These are phyloP conservation scores for Solanum bulbocastanum DNA, from an alignment of 257 asterid genomes.

Conservation along the genomic window DNA sequence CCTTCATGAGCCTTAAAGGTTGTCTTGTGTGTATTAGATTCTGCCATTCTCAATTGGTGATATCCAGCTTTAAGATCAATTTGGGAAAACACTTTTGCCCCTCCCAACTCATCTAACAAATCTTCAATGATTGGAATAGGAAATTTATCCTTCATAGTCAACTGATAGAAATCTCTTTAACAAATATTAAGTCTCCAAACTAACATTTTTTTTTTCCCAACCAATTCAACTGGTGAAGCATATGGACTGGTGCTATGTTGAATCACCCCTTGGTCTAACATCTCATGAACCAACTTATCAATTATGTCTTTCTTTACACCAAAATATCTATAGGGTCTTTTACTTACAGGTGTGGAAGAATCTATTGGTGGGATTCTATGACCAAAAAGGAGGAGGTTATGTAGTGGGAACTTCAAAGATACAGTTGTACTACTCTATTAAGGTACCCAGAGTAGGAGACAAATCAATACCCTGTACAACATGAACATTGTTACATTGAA, in stretches of 20 bases:
- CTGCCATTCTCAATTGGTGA: too few relatives aligned
- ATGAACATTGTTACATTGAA: background rate
- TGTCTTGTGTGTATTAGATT: too few relatives aligned
- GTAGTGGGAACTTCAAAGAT: background rate
- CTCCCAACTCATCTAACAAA: too few relatives aligned
- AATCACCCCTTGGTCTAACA: background rate
- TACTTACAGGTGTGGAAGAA: background rate
- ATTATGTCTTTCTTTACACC: background rate
- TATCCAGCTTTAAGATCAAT: too few relatives aligned
- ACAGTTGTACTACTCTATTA: background rate
- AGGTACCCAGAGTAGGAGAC: background rate
- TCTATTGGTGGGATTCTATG: background rate
- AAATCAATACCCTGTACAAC: too few relatives aligned
- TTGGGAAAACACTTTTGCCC: too few relatives aligned
- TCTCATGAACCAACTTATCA: background rate
- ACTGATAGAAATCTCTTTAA: too few relatives aligned
- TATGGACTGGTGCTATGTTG: background rate
- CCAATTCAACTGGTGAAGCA: background rate
- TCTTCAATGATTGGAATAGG: too few relatives aligned
- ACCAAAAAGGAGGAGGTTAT: background rate
- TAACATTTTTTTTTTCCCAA: background rate
- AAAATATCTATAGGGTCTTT: background rate
- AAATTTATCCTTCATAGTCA: too few relatives aligned
- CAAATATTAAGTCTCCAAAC: too few relatives aligned
- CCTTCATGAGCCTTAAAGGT: too few relatives aligned